Base-by-base conservation (phyloP, 2,329 filamentous ascomycete genomes). In the Xylariaceae sp. region DNA sequence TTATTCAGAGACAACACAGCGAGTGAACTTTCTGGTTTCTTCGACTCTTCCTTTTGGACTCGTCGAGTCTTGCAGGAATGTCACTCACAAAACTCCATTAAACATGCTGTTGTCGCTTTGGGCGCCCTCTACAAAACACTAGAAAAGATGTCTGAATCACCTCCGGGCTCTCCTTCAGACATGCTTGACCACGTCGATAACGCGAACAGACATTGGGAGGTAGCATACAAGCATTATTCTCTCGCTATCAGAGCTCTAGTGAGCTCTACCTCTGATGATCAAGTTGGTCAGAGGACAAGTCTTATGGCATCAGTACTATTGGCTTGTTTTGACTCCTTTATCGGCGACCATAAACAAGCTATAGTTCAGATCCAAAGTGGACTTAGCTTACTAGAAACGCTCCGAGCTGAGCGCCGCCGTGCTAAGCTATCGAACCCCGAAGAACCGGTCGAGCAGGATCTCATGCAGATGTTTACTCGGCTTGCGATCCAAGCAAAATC, bases 311-410 rank as follows among this genome's bases (percentile, higher is more conserved):
- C 74, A 42, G 77, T 86, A 27, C 67, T 86, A 29, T 70, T 86
- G 39, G 78, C 80, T n/a, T 84, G 79, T 61, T 85, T 85, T 50
- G 81, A 86, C 61, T 83, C 79, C 1, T 83, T 84, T 55, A 76
- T 82, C 22, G 80, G 80, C 16, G 75, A 83, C 49, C 80, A 83
- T 57, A 75, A 70, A 52, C 76, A 79, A 52, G 80, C 80, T 33
- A 83, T 84, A 40, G 56, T 63, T 12, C 80, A 83, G 56, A 82
- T 84, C 33, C 80, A 83, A 56, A 74, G 65, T 5, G 80, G 80
- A 1, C 66, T 84, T 19, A 62, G 67, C 4, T 61, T 83, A 2
- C 62, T 83, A 14, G 76, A 82, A 41, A 70, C 72, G 33, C 63
- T 81, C 16, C 72, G 75, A 6, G 67, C 64, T 7, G 71, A 77